phyloP scores from a whole-genome alignment of 768 basidiomycete genomes.

The Pisolithus tinctorius region DNA sequence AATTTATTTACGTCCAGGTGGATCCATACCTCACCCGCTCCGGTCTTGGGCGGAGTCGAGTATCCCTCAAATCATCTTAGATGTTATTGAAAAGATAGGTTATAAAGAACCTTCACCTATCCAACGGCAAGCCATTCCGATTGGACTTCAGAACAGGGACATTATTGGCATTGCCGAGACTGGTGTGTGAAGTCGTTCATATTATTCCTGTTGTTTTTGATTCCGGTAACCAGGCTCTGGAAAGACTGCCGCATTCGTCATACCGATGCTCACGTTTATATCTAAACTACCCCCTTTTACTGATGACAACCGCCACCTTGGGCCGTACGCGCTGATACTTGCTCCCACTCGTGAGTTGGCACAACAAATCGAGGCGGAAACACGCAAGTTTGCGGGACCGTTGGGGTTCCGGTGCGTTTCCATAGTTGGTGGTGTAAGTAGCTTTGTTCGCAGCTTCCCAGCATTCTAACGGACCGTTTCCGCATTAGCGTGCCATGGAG shows the following conservation, averaged over 20 bases:
- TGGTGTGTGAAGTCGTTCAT: constrained; percentile 40
- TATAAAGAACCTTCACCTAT: constrained; percentile 98
- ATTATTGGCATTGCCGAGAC: constrained; percentile 99
- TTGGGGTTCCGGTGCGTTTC: constrained; percentile 93
- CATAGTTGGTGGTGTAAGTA: constrained; percentile 87
- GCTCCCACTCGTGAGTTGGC: constrained; percentile 98
- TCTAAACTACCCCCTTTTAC: constrained; percentile 75
- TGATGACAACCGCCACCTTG: constrained; percentile 90
- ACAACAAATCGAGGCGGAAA: constrained; percentile 93
- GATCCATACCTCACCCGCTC: constrained; percentile 87
- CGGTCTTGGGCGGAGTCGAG: constrained; percentile 87
- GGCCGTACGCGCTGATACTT: constrained; percentile 88
- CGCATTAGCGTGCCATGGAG: constrained; percentile 74
- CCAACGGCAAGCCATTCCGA: constrained; percentile 98
- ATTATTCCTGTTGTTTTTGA: neutral
- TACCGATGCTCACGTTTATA: constrained; percentile 96
- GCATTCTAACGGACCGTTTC: constrained; percentile 10
- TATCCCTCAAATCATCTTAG: constrained; percentile 74
- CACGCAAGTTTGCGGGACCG: constrained; percentile 85
- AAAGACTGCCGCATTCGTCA: constrained; percentile 97
- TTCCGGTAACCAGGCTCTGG: constrained; percentile 67
- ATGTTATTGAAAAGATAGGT: constrained; percentile 84
- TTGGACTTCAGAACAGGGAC: constrained; percentile 92
- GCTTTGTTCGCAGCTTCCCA: neutral
- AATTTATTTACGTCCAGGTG: constrained; percentile 45